These are phyloP conservation scores for Panaeolus papilionaceus DNA, from an alignment of 768 basidiomycete genomes.

Conservation along the genomic window DNA sequence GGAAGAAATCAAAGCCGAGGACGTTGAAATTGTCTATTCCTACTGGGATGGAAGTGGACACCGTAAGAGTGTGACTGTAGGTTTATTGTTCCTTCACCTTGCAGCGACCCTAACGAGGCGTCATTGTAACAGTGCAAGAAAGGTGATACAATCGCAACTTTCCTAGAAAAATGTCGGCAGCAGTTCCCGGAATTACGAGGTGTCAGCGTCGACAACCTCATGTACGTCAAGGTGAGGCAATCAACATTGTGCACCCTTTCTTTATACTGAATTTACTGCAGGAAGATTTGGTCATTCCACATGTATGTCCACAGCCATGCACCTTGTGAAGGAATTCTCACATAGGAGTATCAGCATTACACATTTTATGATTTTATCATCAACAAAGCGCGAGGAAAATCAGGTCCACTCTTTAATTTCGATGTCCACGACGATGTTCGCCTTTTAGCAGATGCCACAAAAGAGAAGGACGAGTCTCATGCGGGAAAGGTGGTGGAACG, in stretches of 20 bases:
- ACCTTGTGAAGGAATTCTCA: constrained; percentile 6
- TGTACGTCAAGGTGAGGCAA: constrained; percentile 90
- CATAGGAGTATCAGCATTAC: constrained; percentile 70
- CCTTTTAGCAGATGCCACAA: constrained; percentile 89
- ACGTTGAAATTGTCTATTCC: constrained; percentile 94
- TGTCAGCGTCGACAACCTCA: constrained; percentile 92
- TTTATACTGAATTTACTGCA: constrained; percentile 35
- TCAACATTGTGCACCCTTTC: not conserved
- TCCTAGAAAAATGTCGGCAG: constrained; percentile 91
- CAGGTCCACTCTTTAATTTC: constrained; percentile 97
- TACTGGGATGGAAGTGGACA: constrained; percentile 99
- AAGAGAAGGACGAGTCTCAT: constrained; percentile 98
- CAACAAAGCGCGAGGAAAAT: constrained; percentile 98
- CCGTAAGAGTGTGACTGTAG: constrained; percentile 86
- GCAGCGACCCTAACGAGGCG: not conserved
- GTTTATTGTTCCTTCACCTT: constrained; percentile 36
- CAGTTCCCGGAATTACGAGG: constrained; percentile 94
- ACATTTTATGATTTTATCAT: constrained; percentile 99
- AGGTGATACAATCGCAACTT: constrained; percentile 85
- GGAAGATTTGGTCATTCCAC: constrained; percentile 98
- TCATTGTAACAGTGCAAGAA: constrained; percentile 83
- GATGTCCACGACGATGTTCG: constrained; percentile 99
- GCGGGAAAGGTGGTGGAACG: constrained; percentile 98
- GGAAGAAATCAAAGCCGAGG: constrained; percentile 65
- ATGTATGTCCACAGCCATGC: constrained; percentile 51